Evolutionary conservation across 2,329 filamentous ascomycete genomes (phyloP).

Genomic region (Penicillium sp.): DNA sequence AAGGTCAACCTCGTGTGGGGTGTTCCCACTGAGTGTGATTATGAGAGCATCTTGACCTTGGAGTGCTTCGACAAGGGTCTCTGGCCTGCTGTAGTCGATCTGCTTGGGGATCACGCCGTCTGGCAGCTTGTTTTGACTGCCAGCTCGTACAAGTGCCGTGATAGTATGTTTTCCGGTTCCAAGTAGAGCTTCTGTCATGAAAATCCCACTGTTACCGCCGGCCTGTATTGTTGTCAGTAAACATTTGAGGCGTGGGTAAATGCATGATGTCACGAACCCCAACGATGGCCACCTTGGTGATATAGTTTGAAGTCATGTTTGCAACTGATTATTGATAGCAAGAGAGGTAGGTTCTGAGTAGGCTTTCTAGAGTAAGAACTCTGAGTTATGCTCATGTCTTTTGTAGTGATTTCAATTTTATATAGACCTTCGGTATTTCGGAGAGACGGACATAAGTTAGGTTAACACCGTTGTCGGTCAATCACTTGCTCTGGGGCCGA

Average conservation of each 20-base stretch:
- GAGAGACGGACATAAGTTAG: not conserved
- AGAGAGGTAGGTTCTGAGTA: too few species aligned
- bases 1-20: constrained; percentile 42
- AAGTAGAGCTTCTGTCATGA: constrained; percentile 9
- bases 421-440: not conserved
- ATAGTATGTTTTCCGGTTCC: constrained; percentile 13
- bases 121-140: constrained; percentile 34
- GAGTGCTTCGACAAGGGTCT: constrained; percentile 48
- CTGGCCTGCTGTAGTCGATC: constrained; percentile 45
- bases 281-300: constrained; percentile 16
- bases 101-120: constrained; percentile 39
- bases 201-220: constrained; percentile 10
- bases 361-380: too few species aligned
- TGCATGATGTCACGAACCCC: constrained; percentile 8
- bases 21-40: constrained; percentile 48
- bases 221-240: constrained; percentile 3
- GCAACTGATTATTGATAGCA: not conserved
- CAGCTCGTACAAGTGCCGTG: constrained; percentile 12
- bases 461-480: not conserved
- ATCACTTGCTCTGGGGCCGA: not conserved
- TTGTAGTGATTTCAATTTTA: not conserved
- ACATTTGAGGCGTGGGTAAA: not conserved
- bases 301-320: constrained; percentile 8
- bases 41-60: constrained; percentile 54
- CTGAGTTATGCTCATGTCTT: too few species aligned